Evolutionary conservation across 2,329 filamentous ascomycete species (phyloP), one percentile per base, ranked within the genome.

Genomic region (Thielaviopsis euricoi): DNA sequence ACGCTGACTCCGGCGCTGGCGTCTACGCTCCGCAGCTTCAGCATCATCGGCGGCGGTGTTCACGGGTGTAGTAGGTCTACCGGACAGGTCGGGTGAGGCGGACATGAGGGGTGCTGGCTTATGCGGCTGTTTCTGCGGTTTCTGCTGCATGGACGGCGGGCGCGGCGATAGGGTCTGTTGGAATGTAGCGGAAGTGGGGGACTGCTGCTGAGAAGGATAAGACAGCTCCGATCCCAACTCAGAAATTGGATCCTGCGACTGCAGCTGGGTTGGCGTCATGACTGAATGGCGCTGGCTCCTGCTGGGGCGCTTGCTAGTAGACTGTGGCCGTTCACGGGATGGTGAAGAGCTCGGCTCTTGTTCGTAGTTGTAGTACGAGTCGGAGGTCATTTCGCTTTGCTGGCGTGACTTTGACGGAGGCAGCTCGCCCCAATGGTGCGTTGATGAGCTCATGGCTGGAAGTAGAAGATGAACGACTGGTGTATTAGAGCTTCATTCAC

Each of bases 101-200:
- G 48, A n/a, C 43, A n/a, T 48, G 4, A 48, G n/a, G 29, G 52
- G 15, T 26, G 43, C 26, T 17, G 51, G 54, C 17, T 40, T 29
- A 43, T 48, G 26, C n/a, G 49, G 33, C 7, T 51, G 53, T 37
- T 60, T 48, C 9, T 22, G 22, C 7, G 55, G 53, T 26, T 60
- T 48, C 9, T 22, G 22, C n/a, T 57, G 56, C 49, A 52, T 52
- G 15, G 51, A 48, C 10, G 59, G 55, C 17, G 59, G 59, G 7
- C 59, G 59, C 29, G 59, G 59, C 9, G 59, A 33, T 19, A 60
- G 49, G n/a, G 59, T 56, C 46, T 60, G 55, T 17, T 58, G 55
- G 29, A 58, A 60, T 43, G 59, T 60, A 19, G 56, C 55, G n/a
- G 52, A 60, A 21, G 55, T 58, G 33, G 59, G 59, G 53, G 55